phyloP scores from a whole-genome alignment of 805 yeast species.

The Phaffomyces thermotolerans region DNA sequence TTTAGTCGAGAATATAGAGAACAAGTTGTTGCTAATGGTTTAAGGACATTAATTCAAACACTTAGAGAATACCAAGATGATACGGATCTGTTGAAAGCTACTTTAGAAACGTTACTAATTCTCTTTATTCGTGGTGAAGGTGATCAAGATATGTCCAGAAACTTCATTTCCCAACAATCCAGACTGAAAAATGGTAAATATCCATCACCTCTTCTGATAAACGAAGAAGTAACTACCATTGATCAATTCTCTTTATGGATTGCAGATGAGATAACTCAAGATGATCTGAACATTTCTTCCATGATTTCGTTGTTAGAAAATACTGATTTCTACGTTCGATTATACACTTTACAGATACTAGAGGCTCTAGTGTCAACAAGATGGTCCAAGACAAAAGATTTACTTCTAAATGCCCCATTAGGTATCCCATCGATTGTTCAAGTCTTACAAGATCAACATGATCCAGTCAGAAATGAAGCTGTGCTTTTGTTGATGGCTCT shows the following conservation, averaged over 20 bases:
- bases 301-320: conserved; percentile 41
- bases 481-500: conserved; percentile 77
- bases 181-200: conserved; percentile 70
- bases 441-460: conserved; percentile 56
- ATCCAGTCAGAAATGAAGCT: conserved; percentile 85
- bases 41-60: conserved; percentile 63
- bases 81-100: conserved; percentile 64
- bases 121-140: conserved; percentile 67
- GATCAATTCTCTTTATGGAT: conserved; percentile 94
- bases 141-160: conserved; percentile 57
- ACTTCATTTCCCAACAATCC: conserved; percentile 70
- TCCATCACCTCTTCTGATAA: conserved; percentile 62
- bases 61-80: conserved; percentile 63
- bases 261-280: conserved; percentile 84
- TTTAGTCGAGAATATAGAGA: conserved; percentile 87
- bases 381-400: conserved; percentile 63
- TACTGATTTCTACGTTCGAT: conserved; percentile 65
- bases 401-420: conserved; percentile 64
- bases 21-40: conserved; percentile 79
- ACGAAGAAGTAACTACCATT: conserved; percentile 35
- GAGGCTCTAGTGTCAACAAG: conserved; percentile 80
- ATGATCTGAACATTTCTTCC: conserved; percentile 25
- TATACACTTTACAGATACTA: conserved; percentile 77
- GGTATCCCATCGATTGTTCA: conserved; percentile 72
- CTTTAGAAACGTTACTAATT: conserved; percentile 78